These are phyloP conservation scores for Stylosanthes scabra DNA, from an alignment of 331 rosid species.

Conservation along the genomic window DNA sequence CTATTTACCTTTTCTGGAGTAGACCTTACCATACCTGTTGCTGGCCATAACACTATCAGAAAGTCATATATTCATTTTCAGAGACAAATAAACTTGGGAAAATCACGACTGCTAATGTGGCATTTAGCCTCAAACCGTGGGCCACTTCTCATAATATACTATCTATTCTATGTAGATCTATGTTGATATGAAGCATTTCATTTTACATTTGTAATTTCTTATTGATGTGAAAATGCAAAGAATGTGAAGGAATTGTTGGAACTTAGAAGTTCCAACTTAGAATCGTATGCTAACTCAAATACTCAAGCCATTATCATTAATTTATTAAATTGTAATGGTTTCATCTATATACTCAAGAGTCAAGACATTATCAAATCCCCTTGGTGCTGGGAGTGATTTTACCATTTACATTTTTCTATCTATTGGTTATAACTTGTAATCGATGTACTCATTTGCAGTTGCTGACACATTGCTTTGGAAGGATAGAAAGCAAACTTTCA, in stretches of 20 bases:
- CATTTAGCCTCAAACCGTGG: slow-evolving; percentile 17
- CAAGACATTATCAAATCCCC: too few relatives aligned
- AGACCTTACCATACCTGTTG: too few relatives aligned
- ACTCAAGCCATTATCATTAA: neutral
- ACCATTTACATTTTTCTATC: slow-evolving; percentile 26
- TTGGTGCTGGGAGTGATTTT: slow-evolving; percentile 15
- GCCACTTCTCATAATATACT: slow-evolving; percentile 1
- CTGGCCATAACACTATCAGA: too few relatives aligned
- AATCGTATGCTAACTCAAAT: slow-evolving; percentile 19
- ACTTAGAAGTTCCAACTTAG: slow-evolving; percentile 4
- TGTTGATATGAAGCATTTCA: slow-evolving; percentile 19
- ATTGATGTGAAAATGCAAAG: slow-evolving; percentile 21
- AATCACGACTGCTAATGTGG: neutral
- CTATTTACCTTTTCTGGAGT: too few relatives aligned
- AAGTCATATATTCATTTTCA: slow-evolving; percentile 13
- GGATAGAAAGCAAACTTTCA: slow-evolving; percentile 76
- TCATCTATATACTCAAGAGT: neutral
- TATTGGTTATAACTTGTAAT: slow-evolving; percentile 35
- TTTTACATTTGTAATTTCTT: slow-evolving; percentile 24
- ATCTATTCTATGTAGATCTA: slow-evolving; percentile 3
- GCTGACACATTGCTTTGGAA: slow-evolving; percentile 96
- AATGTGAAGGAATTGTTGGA: slow-evolving; percentile 29
- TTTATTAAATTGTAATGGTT: neutral
- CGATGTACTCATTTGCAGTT: slow-evolving; percentile 61
- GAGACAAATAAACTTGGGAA: slow-evolving; percentile 9